Conservation (phyloP, 2,329 filamentous ascomycete genomes). For the Gremmenia infestans region DNA sequence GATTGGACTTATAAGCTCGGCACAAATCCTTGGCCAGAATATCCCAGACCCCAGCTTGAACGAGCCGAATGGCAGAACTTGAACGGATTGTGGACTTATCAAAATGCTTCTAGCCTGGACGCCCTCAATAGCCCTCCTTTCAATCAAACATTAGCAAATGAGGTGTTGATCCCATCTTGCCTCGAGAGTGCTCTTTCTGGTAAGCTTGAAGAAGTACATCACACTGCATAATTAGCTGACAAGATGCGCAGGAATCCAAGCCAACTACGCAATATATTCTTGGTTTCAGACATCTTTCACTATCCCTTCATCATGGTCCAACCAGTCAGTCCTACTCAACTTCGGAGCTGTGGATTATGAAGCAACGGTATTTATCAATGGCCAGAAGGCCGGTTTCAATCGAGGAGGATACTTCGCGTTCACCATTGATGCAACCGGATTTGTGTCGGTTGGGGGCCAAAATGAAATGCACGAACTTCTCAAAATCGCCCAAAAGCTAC, state of each 20-base stretch:
- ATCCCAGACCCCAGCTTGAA: constrained; percentile 42
- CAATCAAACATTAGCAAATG: constrained; percentile 35
- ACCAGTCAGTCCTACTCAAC: constrained; percentile 39
- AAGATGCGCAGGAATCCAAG: constrained; percentile 35
- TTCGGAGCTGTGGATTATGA: constrained; percentile 49
- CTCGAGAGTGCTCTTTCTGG: constrained; percentile 48
- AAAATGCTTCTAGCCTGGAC: constrained; percentile 34
- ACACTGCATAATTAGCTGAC: background rate
- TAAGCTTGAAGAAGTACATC: background rate
- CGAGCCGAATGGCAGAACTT: constrained; percentile 44
- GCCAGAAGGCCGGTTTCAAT: constrained; percentile 45
- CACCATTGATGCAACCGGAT: constrained; percentile 51
- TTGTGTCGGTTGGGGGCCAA: constrained; percentile 31
- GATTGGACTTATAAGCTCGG: constrained; percentile 43
- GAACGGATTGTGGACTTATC: constrained; percentile 44
- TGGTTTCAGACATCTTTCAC: constrained; percentile 46
- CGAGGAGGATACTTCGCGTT: constrained; percentile 60
- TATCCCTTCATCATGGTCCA: constrained; percentile 33
- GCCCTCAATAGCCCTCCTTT: constrained; percentile 41
- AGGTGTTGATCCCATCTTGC: constrained; percentile 49
- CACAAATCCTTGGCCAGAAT: constrained; percentile 45
- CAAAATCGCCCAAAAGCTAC: background rate
- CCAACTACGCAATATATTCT: constrained; percentile 34
- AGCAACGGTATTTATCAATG: constrained; percentile 53
- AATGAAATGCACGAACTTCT: constrained; percentile 48